phyloP scores from a whole-genome alignment of 768 basidiomycete genomes.

The Boletales sp. region DNA sequence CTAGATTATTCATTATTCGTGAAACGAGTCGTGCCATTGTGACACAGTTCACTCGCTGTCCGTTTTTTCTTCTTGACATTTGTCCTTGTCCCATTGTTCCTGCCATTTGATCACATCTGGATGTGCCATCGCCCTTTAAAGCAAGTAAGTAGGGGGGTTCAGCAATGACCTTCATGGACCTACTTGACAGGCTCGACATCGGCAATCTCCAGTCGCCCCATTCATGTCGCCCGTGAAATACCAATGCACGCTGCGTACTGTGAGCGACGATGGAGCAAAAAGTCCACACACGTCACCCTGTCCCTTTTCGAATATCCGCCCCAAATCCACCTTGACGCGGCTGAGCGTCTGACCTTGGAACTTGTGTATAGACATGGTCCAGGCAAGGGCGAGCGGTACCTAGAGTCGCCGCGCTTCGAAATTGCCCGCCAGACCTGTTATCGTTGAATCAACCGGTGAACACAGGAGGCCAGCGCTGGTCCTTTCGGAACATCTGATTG shows the following conservation, averaged over 20 bases:
- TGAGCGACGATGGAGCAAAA: background rate
- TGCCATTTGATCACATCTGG: slow-evolving; percentile 33
- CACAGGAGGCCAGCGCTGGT: slow-evolving; percentile 32
- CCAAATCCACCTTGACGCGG: slow-evolving; percentile 89
- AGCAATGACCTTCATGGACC: background rate
- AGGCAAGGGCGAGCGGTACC: slow-evolving; percentile 83
- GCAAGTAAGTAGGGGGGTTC: background rate
- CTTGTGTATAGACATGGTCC: slow-evolving; percentile 99
- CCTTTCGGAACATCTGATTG: slow-evolving; percentile 8
- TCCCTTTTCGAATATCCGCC: slow-evolving; percentile 88
- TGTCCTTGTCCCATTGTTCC: slow-evolving; percentile 23
- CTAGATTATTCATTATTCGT: slow-evolving; percentile 5
- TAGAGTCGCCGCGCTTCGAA: slow-evolving; percentile 39
- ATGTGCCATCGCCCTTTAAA: slow-evolving; percentile 34
- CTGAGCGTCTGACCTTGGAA: slow-evolving; percentile 95
- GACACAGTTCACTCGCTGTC: slow-evolving; percentile 30
- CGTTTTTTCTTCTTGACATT: slow-evolving; percentile 31
- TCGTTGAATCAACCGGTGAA: slow-evolving; percentile 32
- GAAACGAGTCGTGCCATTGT: slow-evolving; percentile 29
- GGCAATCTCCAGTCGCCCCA: slow-evolving; percentile 39
- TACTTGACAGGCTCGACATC: slow-evolving; percentile 35
- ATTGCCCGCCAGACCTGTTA: slow-evolving; percentile 32
- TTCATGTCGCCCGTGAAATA: slow-evolving; percentile 39
- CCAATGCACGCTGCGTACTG: slow-evolving; percentile 28
- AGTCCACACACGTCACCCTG: slow-evolving; percentile 29